Evolutionary conservation across 2,329 filamentous ascomycete genomes (phyloP).

Genomic region (Metarhizium album): DNA sequence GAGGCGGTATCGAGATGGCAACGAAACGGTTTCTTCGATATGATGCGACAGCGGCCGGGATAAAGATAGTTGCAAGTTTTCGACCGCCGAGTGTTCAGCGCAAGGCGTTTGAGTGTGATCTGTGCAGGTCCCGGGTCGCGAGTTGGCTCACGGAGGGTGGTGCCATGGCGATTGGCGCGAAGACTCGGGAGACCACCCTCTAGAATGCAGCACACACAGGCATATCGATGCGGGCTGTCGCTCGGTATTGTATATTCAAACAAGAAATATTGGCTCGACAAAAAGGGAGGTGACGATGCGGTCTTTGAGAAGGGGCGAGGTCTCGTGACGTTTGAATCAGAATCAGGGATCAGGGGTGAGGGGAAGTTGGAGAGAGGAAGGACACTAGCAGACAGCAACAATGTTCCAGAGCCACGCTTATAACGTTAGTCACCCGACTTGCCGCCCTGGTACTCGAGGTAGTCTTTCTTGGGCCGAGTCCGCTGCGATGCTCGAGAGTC

Average conservation of each 20-base stretch:
- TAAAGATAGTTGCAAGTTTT: background rate
- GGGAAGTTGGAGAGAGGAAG: background rate
- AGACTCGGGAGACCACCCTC: conserved; percentile 38
- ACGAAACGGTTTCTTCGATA: too few species aligned
- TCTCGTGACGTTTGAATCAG: conserved; percentile 3
- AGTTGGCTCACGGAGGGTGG: conserved; percentile 39
- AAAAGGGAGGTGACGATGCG: background rate
- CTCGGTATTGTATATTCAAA: background rate
- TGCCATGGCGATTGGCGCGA: conserved; percentile 40
- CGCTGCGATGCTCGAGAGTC: too few species aligned
- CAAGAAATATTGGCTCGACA: background rate
- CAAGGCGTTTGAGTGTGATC: background rate
- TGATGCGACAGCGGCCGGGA: background rate
- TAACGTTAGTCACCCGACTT: too few species aligned
- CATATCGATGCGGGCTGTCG: conserved; percentile 11
- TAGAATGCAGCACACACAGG: conserved; percentile 37
- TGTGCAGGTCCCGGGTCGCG: conserved; percentile 9
- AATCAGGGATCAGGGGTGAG: background rate
- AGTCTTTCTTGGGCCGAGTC: too few species aligned
- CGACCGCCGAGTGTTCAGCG: background rate
- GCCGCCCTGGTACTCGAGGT: too few species aligned
- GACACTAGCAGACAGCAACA: too few species aligned
- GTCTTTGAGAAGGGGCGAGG: conserved; percentile 1
- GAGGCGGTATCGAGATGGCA: too few species aligned
- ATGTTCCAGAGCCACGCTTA: too few species aligned